These are phyloP conservation scores for Tylopilus balloui DNA, from an alignment of 768 basidiomycete species.

Conservation along the genomic window DNA sequence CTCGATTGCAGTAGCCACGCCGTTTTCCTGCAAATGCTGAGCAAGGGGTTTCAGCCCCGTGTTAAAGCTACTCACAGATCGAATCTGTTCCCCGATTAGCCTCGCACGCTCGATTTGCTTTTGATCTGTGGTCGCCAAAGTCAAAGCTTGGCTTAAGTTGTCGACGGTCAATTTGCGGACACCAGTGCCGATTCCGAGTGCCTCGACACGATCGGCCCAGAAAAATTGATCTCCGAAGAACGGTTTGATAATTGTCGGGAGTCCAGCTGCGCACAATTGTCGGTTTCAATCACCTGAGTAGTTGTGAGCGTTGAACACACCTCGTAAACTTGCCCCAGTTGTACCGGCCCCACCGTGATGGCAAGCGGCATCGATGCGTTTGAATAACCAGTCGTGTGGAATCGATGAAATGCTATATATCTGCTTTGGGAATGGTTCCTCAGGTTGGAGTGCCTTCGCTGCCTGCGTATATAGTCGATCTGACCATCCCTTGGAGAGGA, in stretches of 20 bases:
- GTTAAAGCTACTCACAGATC: constrained; percentile 48
- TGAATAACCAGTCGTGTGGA: constrained; percentile 96
- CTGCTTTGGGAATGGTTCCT: constrained; percentile 69
- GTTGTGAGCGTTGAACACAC: constrained; percentile 38
- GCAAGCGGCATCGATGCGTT: constrained; percentile 90
- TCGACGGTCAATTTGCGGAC: constrained; percentile 86
- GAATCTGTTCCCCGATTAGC: constrained; percentile 81
- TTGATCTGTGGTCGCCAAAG: constrained; percentile 76
- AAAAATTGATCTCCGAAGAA: constrained; percentile 99
- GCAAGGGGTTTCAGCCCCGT: neutral
- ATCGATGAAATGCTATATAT: constrained; percentile 83
- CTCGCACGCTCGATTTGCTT: constrained; percentile 88
- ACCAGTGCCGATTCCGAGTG: constrained; percentile 84
- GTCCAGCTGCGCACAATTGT: constrained; percentile 57
- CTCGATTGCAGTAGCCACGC: constrained; percentile 91
- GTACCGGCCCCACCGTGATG: constrained; percentile 98
- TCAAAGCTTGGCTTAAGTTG: constrained; percentile 70
- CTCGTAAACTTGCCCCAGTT: constrained; percentile 89
- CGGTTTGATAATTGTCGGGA: constrained; percentile 93
- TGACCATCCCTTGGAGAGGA: constrained; percentile 98
- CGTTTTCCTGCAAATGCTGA: constrained; percentile 68
- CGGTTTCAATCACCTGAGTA: neutral
- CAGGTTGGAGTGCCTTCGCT: constrained; percentile 52
- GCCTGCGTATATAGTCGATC: constrained; percentile 75
- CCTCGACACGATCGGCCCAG: constrained; percentile 98